Evolutionary conservation across 139 green algal species (phyloP).

Genomic region (Tetraselmis striata): DNA sequence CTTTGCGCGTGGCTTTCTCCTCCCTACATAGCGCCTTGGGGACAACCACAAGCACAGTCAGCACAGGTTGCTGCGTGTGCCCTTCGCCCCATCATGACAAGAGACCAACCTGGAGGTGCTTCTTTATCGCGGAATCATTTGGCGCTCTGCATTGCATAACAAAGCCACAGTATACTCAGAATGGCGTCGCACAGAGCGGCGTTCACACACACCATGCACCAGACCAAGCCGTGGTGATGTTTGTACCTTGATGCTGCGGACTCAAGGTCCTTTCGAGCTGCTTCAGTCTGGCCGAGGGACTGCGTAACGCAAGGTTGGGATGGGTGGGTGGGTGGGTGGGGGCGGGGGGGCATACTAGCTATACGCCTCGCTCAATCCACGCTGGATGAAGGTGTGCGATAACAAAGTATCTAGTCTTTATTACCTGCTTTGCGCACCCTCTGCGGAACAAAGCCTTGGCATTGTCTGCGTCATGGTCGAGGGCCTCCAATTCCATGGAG

Average conservation of each 20-base stretch:
- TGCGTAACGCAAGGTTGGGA: neutral
- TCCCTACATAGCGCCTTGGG: neutral
- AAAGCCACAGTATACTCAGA: too few relatives aligned
- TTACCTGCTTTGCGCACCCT: slow-evolving; percentile 12
- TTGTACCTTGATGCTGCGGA: neutral
- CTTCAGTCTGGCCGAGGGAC: neutral
- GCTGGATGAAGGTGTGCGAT: too few relatives aligned
- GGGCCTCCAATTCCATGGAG: too few relatives aligned
- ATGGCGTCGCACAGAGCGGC: neutral
- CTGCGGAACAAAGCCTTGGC: slow-evolving; percentile 73
- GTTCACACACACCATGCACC: too few relatives aligned
- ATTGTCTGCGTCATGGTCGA: slow-evolving; percentile 11
- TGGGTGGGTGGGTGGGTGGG: too few relatives aligned
- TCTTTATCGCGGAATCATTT: too few relatives aligned
- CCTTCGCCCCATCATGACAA: neutral
- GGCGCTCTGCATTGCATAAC: too few relatives aligned
- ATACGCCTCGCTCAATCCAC: too few relatives aligned
- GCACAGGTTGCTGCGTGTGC: neutral
- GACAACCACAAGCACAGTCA: neutral
- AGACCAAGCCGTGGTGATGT: too few relatives aligned
- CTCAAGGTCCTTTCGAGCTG: neutral
- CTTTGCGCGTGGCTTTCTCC: neutral
- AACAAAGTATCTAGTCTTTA: too few relatives aligned
- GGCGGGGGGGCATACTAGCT: too few relatives aligned
- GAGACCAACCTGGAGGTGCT: too few relatives aligned